Conservation (phyloP, 441 rosid genomes). For the Breynia disticha region DNA sequence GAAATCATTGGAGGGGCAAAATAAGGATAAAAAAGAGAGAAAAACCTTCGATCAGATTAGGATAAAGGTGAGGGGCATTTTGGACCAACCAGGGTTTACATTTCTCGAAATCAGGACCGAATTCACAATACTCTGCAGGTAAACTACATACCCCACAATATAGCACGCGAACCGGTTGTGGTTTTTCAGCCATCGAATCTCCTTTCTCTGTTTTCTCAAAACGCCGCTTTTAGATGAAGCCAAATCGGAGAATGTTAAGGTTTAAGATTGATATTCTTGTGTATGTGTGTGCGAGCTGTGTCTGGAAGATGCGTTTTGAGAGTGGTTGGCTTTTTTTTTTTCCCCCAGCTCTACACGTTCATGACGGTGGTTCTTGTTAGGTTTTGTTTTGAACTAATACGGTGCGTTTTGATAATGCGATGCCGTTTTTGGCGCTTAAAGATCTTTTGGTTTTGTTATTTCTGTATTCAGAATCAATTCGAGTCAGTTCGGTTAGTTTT, state of each 20-base stretch:
- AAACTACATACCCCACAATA: slow-evolving; percentile 70
- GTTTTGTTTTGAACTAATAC: too few relatives aligned
- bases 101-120: slow-evolving; percentile 82
- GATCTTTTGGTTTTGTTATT: too few relatives aligned
- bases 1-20: not conserved
- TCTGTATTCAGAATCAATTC: too few relatives aligned
- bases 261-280: too few relatives aligned
- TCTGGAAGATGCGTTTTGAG: too few relatives aligned
- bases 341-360: too few relatives aligned
- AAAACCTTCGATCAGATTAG: slow-evolving; percentile 62
- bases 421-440: too few relatives aligned
- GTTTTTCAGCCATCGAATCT: slow-evolving; percentile 63
- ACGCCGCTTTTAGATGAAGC: not conserved
- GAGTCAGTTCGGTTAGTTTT: too few relatives aligned
- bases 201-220: not conserved
- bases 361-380: too few relatives aligned
- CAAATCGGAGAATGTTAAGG: too few relatives aligned
- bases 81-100: slow-evolving; percentile 88
- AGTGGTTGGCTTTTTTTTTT: too few relatives aligned
- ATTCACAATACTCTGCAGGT: slow-evolving; percentile 89
- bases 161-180: slow-evolving; percentile 58
- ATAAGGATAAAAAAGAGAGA: not conserved
- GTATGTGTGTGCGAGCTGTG: not conserved
- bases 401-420: not conserved
- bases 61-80: slow-evolving; percentile 80